Evolutionary conservation across 352 stramenopile species (phyloP).

Genomic region (Halophytophthora batemanensis): DNA sequence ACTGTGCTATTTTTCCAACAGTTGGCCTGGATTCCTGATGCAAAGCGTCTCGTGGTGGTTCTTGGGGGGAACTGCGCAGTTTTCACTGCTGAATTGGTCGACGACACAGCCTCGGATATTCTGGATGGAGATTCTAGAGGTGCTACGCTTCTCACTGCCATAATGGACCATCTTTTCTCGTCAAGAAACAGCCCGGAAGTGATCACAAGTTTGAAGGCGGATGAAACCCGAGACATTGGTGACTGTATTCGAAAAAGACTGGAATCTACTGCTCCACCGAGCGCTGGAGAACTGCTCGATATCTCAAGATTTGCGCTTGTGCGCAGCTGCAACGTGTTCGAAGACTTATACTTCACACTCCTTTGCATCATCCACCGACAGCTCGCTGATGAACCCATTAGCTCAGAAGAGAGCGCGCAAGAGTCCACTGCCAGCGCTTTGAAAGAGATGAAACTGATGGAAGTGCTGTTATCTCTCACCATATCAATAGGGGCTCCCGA

Average conservation of each 20-base stretch:
- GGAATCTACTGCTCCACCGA: neutral
- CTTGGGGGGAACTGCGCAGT: slow-evolving; percentile 8
- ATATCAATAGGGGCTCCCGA: slow-evolving; percentile 16
- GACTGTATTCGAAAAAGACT: slow-evolving; percentile 7
- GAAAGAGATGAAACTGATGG: slow-evolving; percentile 21
- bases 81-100: slow-evolving; percentile 15
- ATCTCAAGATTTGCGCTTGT: slow-evolving; percentile 6
- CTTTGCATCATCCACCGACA: slow-evolving; percentile 34
- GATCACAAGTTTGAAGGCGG: neutral
- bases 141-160: no score
- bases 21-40: slow-evolving; percentile 18
- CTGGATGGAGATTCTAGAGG: neutral
- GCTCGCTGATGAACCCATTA: slow-evolving; percentile 4
- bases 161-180: no score
- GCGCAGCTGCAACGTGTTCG: slow-evolving; percentile 9
- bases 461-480: slow-evolving; percentile 24
- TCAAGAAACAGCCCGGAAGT: neutral
- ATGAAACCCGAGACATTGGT: slow-evolving; percentile 5
- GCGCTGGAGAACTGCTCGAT: slow-evolving; percentile 6
- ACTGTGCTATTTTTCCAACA: slow-evolving; percentile 1
- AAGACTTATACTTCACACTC: slow-evolving; percentile 31
- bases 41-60: slow-evolving; percentile 13
- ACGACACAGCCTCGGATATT: neutral
- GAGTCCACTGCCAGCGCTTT: slow-evolving; percentile 21
- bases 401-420: neutral